Conservation (phyloP, 2,329 filamentous ascomycete species). For the Cercospora canescens region DNA sequence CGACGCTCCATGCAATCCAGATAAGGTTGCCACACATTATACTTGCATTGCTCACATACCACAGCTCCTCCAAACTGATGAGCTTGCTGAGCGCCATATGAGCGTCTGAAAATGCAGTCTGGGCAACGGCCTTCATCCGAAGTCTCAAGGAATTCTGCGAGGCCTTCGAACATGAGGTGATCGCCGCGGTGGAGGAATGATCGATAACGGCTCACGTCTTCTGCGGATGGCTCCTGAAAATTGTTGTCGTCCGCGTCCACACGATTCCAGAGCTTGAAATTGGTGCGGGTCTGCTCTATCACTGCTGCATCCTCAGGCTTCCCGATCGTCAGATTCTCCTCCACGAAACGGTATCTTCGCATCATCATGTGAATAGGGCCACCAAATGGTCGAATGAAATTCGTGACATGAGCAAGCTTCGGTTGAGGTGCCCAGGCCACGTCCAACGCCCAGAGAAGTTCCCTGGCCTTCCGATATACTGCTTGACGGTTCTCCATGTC, state of each 20-base stretch:
- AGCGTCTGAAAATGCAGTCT: background rate
- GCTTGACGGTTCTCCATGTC: constrained; percentile 27
- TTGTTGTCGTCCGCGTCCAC: constrained; percentile 18
- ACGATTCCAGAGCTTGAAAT: constrained; percentile 39
- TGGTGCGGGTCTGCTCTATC: constrained; percentile 26
- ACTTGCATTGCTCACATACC: background rate
- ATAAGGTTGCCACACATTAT: too few relatives aligned
- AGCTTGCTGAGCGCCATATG: background rate
- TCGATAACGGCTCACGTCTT: background rate
- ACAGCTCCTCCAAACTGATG: background rate
- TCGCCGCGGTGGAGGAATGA: background rate
- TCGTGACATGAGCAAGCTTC: constrained; percentile 16
- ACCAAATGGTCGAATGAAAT: constrained; percentile 35
- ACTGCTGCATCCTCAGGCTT: constrained; percentile 29
- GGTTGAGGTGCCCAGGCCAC: constrained; percentile 22
- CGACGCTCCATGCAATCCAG: background rate
- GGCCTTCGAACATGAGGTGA: background rate
- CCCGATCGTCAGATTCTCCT: constrained; percentile 36
- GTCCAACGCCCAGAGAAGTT: constrained; percentile 39
- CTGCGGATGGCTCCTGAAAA: background rate
- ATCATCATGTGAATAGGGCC: constrained; percentile 39
- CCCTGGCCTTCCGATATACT: constrained; percentile 28
- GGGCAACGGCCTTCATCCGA: background rate
- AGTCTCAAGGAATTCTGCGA: background rate
- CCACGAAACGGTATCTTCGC: constrained; percentile 38